phyloP scores from a whole-genome alignment of 2,329 filamentous ascomycete genomes.

The Diaporthe capsici region DNA sequence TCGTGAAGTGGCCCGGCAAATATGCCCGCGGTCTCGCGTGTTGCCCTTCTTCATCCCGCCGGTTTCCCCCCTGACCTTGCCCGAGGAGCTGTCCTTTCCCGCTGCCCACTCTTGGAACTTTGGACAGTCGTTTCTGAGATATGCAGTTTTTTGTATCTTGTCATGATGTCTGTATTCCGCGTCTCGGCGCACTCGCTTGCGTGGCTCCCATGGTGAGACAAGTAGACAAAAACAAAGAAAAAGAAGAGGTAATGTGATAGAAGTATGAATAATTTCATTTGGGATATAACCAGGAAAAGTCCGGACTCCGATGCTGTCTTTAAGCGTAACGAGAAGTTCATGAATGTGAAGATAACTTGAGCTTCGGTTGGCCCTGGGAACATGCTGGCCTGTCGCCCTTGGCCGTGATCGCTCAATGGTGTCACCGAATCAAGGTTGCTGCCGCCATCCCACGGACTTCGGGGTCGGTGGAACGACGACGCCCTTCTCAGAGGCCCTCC shows the following conservation, averaged over 20 bases:
- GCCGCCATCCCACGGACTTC: conserved; percentile 40
- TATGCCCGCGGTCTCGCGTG: background rate
- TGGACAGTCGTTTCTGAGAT: background rate
- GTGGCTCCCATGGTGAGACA: background rate
- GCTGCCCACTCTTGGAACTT: background rate
- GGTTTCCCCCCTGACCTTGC: background rate
- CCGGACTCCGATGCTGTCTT: conserved; percentile 40
- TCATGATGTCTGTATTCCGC: conserved; percentile 28
- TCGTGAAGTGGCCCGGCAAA: background rate
- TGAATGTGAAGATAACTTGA: conserved; percentile 32
- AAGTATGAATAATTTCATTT: conserved; percentile 36
- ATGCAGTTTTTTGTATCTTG: conserved; percentile 22
- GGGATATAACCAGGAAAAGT: conserved; percentile 35
- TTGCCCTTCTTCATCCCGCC: background rate
- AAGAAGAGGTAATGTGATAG: conserved; percentile 6
- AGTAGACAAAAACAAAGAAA: conserved; percentile 6
- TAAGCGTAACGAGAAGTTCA: conserved; percentile 34
- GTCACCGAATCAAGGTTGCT: conserved; percentile 42
- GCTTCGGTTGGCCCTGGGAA: conserved; percentile 35
- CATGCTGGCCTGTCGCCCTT: conserved; percentile 31
- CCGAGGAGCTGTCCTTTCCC: background rate
- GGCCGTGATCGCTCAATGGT: conserved; percentile 36
- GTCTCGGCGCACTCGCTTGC: conserved; percentile 22
- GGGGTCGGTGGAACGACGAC: conserved; percentile 46
- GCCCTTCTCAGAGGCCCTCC: conserved; percentile 80